Evolutionary conservation across 2,329 filamentous ascomycete genomes (phyloP).

Genomic region (Seiridium unicorne): DNA sequence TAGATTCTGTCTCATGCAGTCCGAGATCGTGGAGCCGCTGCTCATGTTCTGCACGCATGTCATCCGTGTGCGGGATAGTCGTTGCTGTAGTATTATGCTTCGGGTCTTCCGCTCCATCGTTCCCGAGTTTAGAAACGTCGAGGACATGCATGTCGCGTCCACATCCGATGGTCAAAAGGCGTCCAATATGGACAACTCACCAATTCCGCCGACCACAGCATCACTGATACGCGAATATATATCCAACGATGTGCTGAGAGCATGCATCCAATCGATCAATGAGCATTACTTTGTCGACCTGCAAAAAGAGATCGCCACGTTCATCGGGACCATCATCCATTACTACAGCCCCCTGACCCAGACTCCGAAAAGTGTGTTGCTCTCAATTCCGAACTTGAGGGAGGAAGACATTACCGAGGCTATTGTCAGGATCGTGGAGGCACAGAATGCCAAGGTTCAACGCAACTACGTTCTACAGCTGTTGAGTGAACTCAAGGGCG

Average conservation of each 20-base stretch:
- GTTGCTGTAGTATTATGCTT: constrained; percentile 82
- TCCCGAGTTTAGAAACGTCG: constrained; percentile 62
- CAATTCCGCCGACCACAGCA: constrained; percentile 53
- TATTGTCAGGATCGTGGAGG: constrained; percentile 58
- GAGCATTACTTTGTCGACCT: constrained; percentile 96
- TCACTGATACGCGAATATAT: constrained; percentile 84
- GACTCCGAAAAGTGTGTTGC: constrained; percentile 73
- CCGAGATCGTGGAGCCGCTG: constrained; percentile 79
- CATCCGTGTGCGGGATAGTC: constrained; percentile 83
- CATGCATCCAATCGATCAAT: constrained; percentile 85
- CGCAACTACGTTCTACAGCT: constrained; percentile 80
- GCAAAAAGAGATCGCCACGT: constrained; percentile 83
- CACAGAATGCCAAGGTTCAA: constrained; percentile 69
- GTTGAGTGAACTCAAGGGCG: constrained; percentile 80
- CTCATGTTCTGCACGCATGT: constrained; percentile 90
- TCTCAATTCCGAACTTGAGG: constrained; percentile 76
- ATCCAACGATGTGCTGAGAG: constrained; percentile 82
- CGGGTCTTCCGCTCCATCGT: constrained; percentile 84
- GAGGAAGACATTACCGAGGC: constrained; percentile 65
- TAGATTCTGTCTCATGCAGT: constrained; percentile 77
- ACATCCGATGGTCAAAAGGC: constrained; percentile 10
- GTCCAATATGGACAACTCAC: constrained; percentile 34
- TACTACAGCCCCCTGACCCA: constrained; percentile 68
- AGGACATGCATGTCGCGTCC: constrained; percentile 5
- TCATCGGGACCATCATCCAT: constrained; percentile 83